Base-by-base conservation (phyloP, 1,284 basidiomycete species). In the Hortiboletus rubellus region DNA sequence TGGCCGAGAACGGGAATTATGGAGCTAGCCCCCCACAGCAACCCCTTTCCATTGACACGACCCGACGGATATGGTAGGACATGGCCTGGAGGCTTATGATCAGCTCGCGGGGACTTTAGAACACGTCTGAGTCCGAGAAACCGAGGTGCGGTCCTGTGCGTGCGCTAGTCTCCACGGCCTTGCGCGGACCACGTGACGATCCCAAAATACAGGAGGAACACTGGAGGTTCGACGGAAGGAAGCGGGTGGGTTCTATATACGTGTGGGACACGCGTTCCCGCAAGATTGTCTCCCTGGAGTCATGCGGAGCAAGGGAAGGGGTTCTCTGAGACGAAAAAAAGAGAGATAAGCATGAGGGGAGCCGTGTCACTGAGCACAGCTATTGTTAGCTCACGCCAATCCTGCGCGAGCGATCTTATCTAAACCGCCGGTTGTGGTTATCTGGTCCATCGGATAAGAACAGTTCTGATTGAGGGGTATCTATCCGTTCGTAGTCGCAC, bases 21-120 rank as follows among this genome's bases (percentile, higher is more conserved):
- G 57, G 46, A 59, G 50, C 53, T 56, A 22, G 41, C 34, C 43
- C 1, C 41, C 40, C 55, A 68, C 67, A 68, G 53, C 43, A 59
- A 54, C 54, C 66, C 55, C 55, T 69, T 68, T 66, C 54, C 44
- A 57, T 47, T n/a, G 52, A 55, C 50, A 50, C 7, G 51, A 57
- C 14, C 18, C 5, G 5, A 51, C 62, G 50, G 47, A 70, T 68
- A 54, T 57, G 52, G 65, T 2, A 64, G 49, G 37, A 9, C 15
- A 46, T 11, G 46, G 24, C 12, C 22, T 43, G 37, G 61, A 52
- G 14, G 50, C 33, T 40, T 49, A 27, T 27, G 58, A 46, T n/a
- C 33, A 12, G 40, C 49, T 40, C 18, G 46, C 36, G 55, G 43
- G 42, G 24, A 33, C 14, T 30, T 36, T 44, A 37, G 12, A 33